A percentile compares a stretch with the other conserved stretches of the same genome.
Evolutionary conservation across 352 stramenopile genomes (phyloP).

Genomic region (Phytophthora syringae): DNA sequence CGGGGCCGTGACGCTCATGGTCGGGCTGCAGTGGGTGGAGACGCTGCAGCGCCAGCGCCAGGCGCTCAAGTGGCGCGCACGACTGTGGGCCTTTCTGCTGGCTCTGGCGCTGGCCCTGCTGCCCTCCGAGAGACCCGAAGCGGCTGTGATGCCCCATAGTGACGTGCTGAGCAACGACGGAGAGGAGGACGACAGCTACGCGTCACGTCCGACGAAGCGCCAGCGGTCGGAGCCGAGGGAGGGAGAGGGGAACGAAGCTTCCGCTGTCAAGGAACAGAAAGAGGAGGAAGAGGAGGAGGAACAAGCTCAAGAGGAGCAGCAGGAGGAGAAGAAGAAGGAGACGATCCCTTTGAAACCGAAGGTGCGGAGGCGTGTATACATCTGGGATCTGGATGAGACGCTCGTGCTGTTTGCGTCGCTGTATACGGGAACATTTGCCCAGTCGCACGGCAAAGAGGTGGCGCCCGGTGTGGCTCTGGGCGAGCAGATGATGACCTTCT

Average conservation of each 20-base stretch:
- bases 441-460: conserved; percentile 64
- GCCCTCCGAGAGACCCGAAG: conserved; percentile 25
- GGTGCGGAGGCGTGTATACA: conserved; percentile 59
- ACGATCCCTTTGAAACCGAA: conserved; percentile 6
- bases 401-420: conserved; percentile 84
- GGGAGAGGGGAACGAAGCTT: not conserved
- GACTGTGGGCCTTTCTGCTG: conserved; percentile 23
- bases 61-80: conserved; percentile 23
- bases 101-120: conserved; percentile 24
- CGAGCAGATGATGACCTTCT: conserved; percentile 88
- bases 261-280: not conserved
- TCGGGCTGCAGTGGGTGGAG: conserved; percentile 71
- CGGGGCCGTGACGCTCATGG: conserved; percentile 53
- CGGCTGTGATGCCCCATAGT: conserved; percentile 2
- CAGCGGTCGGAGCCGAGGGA: conserved; percentile 33
- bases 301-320: conserved; percentile 13
- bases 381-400: conserved; percentile 88
- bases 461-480: conserved; percentile 65
- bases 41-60: conserved; percentile 40
- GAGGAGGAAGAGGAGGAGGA: not conserved
- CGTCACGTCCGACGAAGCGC: conserved; percentile 42
- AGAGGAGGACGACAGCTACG: conserved; percentile 25
- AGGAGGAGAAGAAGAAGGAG: not conserved
- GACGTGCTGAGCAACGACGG: conserved; percentile 13
- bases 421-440: conserved; percentile 76